These are phyloP conservation scores for Cladobotryum protrusum DNA, from an alignment of 2,329 filamentous ascomycete genomes.

Conservation along the genomic window DNA sequence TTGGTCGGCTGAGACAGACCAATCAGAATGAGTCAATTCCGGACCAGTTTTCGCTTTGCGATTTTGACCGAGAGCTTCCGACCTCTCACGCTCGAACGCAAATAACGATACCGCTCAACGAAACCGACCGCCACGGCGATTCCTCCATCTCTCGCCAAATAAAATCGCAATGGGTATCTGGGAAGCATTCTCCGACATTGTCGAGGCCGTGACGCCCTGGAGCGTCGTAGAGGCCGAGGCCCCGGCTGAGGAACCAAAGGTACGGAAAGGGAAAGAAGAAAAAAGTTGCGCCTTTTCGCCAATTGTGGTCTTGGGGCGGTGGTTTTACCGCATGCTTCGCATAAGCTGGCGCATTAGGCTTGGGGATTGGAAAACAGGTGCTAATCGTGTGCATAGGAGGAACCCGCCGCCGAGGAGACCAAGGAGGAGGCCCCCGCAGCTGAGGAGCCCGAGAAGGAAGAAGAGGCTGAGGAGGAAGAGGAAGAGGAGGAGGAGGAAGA, in stretches of 20 bases:
- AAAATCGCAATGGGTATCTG: constrained; percentile 58
- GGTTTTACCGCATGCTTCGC: not conserved
- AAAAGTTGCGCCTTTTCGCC: constrained; percentile 2
- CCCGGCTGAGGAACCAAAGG: constrained; percentile 59
- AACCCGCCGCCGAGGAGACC: constrained; percentile 31
- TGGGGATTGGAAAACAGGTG: not conserved
- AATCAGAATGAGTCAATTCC: constrained; percentile 47
- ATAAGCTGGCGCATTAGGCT: no score
- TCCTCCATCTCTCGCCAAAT: constrained; percentile 28
- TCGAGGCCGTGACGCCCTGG: constrained; percentile 61
- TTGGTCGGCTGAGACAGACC: constrained; percentile 22
- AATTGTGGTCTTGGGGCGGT: not conserved
- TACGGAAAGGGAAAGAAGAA: constrained; percentile 24
- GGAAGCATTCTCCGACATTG: constrained; percentile 57
- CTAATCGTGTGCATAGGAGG: constrained; percentile 24
- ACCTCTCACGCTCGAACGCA: constrained; percentile 28
- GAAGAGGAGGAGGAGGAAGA: constrained; percentile 68
- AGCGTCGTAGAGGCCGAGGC: constrained; percentile 59
- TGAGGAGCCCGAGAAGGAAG: constrained; percentile 42
- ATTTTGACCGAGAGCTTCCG: constrained; percentile 37
- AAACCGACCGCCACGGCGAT: constrained; percentile 34
- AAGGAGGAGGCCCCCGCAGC: constrained; percentile 34
- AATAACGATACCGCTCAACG: constrained; percentile 25
- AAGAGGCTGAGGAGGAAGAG: constrained; percentile 51
- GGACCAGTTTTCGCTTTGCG: constrained; percentile 39